Conservation (phyloP, 2,329 filamentous ascomycete genomes). For the Delphinella strobiligena region DNA sequence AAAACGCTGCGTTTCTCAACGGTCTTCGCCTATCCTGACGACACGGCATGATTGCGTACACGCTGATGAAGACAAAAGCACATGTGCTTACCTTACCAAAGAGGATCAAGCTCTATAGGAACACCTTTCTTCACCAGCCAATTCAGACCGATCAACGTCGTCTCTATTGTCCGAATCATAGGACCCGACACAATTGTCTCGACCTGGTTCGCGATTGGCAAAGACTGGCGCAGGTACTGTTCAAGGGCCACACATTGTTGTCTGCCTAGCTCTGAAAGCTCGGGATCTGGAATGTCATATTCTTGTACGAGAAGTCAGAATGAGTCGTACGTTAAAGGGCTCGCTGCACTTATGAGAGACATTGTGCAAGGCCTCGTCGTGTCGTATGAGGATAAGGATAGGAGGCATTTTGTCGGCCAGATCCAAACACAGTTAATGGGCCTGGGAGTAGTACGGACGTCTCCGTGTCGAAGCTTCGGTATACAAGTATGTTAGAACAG, state of each 20-base stretch:
- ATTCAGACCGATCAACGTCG: conserved; percentile 44
- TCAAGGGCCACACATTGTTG: conserved; percentile 29
- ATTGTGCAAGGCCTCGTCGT: conserved; percentile 34
- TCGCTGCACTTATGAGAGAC: conserved; percentile 19
- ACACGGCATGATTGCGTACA: too few relatives aligned
- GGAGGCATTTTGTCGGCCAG: too few relatives aligned
- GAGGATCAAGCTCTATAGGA: conserved; percentile 44
- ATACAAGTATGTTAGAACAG: too few relatives aligned
- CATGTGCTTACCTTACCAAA: conserved; percentile 47
- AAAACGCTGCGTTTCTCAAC: neutral
- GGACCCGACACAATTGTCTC: conserved; percentile 51
- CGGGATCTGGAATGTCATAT: conserved; percentile 30
- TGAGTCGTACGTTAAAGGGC: neutral
- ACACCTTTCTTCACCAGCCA: conserved; percentile 46
- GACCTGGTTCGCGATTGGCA: conserved; percentile 30
- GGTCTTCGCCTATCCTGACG: neutral
- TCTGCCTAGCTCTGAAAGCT: conserved; percentile 28
- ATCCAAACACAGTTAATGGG: too few relatives aligned
- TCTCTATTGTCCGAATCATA: conserved; percentile 55
- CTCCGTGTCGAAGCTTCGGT: too few relatives aligned
- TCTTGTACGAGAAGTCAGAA: conserved; percentile 15
- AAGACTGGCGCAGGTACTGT: conserved; percentile 22
- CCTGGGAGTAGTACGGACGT: too few relatives aligned
- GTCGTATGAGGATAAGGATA: conserved; percentile 33
- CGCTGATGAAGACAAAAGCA: neutral